A percentile compares a stretch with the other conserved stretches of the same genome.
These are phyloP conservation scores for Solanum bukasovii DNA, from an alignment of 257 asterid genomes.

Conservation along the genomic window DNA sequence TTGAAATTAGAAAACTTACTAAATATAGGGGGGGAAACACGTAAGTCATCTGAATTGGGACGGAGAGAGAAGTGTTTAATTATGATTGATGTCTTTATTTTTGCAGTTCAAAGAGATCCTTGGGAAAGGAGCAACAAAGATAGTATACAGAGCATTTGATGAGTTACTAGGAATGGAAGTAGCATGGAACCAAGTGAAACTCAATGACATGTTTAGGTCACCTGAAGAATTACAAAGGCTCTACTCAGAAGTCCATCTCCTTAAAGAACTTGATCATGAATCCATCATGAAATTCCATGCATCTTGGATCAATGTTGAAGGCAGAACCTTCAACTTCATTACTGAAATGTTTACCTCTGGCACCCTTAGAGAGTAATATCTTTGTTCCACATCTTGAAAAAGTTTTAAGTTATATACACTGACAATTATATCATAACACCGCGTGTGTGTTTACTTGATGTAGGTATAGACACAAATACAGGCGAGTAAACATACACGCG, in stretches of 20 bases:
- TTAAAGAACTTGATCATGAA: conserved; percentile 46
- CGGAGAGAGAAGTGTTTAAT: background rate
- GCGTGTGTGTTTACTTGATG: background rate
- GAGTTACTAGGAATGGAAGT: conserved; percentile 62
- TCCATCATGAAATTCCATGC: conserved; percentile 57
- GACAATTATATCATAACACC: background rate
- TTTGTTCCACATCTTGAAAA: background rate
- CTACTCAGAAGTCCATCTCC: conserved; percentile 73
- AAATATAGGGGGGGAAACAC: too few relatives aligned
- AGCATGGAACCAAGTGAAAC: conserved; percentile 80
- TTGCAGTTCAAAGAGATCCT: conserved; percentile 69
- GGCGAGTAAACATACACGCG: conserved; percentile 34
- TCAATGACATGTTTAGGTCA: conserved; percentile 31
- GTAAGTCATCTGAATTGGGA: background rate
- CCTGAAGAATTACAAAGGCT: conserved; percentile 53
- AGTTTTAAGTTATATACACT: background rate
- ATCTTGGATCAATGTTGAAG: conserved; percentile 47
- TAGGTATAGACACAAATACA: conserved; percentile 53
- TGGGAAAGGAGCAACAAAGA: conserved; percentile 79
- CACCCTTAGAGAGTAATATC: conserved; percentile 60
- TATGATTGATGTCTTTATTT: background rate
- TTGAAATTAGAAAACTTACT: background rate
- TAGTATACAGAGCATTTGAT: conserved; percentile 64
- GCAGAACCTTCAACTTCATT: conserved; percentile 65
- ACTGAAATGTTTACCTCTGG: conserved; percentile 85